Percentiles rank a stretch among this genome's conserved stretches.
These are phyloP conservation scores for Rosa rugosa DNA, from an alignment of 306 rosid species.

Conservation along the genomic window DNA sequence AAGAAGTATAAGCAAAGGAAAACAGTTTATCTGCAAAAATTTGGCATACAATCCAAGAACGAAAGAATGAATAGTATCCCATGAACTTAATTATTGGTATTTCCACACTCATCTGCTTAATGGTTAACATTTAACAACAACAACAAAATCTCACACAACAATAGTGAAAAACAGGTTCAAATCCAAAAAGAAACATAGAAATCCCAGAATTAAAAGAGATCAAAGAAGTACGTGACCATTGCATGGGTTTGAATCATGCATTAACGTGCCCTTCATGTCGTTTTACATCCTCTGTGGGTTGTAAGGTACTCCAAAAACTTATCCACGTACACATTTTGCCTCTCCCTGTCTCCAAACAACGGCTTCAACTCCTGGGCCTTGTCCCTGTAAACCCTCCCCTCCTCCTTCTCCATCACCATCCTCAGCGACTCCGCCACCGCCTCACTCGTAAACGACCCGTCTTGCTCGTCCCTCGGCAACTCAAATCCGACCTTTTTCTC, in stretches of 20 bases:
- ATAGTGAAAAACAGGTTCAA: no score
- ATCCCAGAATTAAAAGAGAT: not conserved
- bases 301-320: constrained; percentile 19
- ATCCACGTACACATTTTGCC: constrained; percentile 19
- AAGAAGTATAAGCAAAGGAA: no score
- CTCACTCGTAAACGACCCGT: constrained; percentile 37
- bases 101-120: no score
- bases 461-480: constrained; percentile 29
- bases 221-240: not conserved
- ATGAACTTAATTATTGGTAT: no score
- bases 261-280: not conserved
- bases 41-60: no score
- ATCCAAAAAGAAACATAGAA: no score
- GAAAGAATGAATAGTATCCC: no score
- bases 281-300: not conserved
- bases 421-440: constrained; percentile 35
- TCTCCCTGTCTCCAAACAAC: constrained; percentile 14
- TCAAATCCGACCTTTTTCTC: constrained; percentile 40
- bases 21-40: no score
- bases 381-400: constrained; percentile 36
- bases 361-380: constrained; percentile 33
- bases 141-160: no score
- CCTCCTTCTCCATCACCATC: constrained; percentile 29
- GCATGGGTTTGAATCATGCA: not conserved
- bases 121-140: no score